Base-by-base conservation (phyloP, 176 grass and related monocot species). In the Aechmea fasciata region DNA sequence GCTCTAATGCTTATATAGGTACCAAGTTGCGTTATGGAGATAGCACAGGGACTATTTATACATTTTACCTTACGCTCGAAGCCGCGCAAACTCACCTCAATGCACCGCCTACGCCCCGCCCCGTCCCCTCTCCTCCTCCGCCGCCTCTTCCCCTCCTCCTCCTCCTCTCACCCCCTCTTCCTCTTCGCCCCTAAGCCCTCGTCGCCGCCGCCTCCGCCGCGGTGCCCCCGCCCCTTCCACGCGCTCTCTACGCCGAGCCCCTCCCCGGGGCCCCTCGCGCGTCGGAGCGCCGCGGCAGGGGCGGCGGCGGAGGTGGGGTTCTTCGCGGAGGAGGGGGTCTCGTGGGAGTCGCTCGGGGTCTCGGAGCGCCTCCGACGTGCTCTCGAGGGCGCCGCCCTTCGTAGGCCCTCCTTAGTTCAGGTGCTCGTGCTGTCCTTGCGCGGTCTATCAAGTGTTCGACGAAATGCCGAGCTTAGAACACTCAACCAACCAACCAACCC, bases 361-460 rank as follows among this genome's bases (percentile, higher is more conserved):
- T 93, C 89, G 1, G 87, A 84, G 13, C 65, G 71, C 49, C 71
- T 99, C 59, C 66, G 68, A 0, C 67, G 73, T 6, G 51, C 86
- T 11, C 75, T 90, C 20, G 65, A 70, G 3, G 62, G 71, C 12
- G 68, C 79, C 3, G 77, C 83, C 2, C 50, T 93, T 68, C 33
- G 66, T 10, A 84, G 73, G 15, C 94, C 89, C 49, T 99, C 94
- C 24, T 51, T 85, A 63, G 87, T 93, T 25, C 94, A 93, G 89
- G 94, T 88, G 48, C 3, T 0, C 28, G 0, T 24, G 47, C 0
- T 11, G 26, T 50, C 13, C 8, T 0, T 1, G 26, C 50, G 49
- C 67, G 15, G 48, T 69, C 47, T 54, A 69, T 49, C 4, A 80
- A 62, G 12, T 96, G 92, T 71, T 96, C 65, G 81, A 96, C 64